Base-by-base conservation (phyloP, 1,139 yeast species). In the Zygosaccharomyces pseudobailii region DNA sequence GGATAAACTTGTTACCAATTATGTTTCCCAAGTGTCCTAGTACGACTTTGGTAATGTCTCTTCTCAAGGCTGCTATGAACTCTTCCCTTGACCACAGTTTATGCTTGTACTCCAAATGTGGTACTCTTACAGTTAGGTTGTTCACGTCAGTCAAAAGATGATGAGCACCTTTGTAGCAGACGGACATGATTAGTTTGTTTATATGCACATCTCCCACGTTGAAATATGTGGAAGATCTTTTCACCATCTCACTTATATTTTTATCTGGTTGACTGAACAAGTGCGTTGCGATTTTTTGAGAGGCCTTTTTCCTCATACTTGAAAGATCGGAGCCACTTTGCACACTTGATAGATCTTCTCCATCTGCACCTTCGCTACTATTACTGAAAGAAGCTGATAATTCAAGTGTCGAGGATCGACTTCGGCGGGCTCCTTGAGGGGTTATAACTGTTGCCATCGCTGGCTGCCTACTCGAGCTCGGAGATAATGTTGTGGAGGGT, bases 21-120 rank as follows among this genome's bases (percentile, higher is more conserved):
- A 90, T 78, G 54, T 84, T 80, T 5, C 96, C 96, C 1, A 94
- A 74, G 59, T 89, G 95, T 42, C 75, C 78, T 45, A 89, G 68
- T 33, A 89, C 79, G 19, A 82, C 73, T 63, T 78, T 80, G 46
- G 86, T 73, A 27, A 89, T 72, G 59, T 86, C 90, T 56, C 80
- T 83, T 61, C 82, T 79, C 44, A 88, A 62, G 36, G 80, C 75
- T 47, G 78, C 67, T 27, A 84, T 75, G 41, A 88, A 72, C 51
- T 89, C 97, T 53, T 84, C 79, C 43, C 79, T 79, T 1, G 95
- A 81, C 94, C 96, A 87, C 27, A 87, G 71, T 68, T 81, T 82
- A 65, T 87, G 78, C 40, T 65, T 65, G 61, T 86, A 85, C 49
- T 71, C 74, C 40, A 88, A 68, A n/a, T 68, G 69, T 0, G 96